Evolutionary conservation across 345 rosid species (phyloP), one percentile per base, ranked within the genome.

Genomic region (Populus euphratica): DNA sequence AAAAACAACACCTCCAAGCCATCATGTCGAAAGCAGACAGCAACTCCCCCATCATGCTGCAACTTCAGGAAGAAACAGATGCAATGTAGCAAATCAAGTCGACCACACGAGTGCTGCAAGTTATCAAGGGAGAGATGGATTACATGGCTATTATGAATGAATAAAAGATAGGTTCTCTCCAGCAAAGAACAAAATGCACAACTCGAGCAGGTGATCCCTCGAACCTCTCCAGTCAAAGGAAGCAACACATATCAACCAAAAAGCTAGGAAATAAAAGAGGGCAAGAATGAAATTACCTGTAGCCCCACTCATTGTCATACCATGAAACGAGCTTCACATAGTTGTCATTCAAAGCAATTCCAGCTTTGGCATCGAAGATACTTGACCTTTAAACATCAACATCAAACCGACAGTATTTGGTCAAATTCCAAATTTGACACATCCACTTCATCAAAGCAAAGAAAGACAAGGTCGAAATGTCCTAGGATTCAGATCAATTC

Each of bases 291-390:
- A 16, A 33, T 11, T 81, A 81, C 84, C 84, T 81, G 84, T 81
- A 81, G 1, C 84, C 84, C 74, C 71, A 68, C 27, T 81, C 84
- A 6, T 81, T 81, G 78, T 81, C 84, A 6, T 81, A 81, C 84
- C 84, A 81, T 0, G 78, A 3, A 14, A 81, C 74, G 18, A 81
- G 74, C 75, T 81, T 81, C 11, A 27, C 72, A 16, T 77, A 81
- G 1, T 73, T 73, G 0, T 49, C 78, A 50, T 77, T 81, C 78
- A 81, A 63, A 17, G 84, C 80, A 77, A 81, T 81, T 73, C 84
- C 84, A 44, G 84, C 84, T 62, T 77, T 81, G 70, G 84, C 84
- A 49, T 81, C 80, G 23, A 81, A 81, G 50, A 81, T 77, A 43
- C 84, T 77, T 62, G 84, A 81, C 75, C 84, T 80, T 10, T 43